Evolutionary conservation across 192 early-diverging fungal species (phyloP).

Genomic region (Umbelopsis sp.): DNA sequence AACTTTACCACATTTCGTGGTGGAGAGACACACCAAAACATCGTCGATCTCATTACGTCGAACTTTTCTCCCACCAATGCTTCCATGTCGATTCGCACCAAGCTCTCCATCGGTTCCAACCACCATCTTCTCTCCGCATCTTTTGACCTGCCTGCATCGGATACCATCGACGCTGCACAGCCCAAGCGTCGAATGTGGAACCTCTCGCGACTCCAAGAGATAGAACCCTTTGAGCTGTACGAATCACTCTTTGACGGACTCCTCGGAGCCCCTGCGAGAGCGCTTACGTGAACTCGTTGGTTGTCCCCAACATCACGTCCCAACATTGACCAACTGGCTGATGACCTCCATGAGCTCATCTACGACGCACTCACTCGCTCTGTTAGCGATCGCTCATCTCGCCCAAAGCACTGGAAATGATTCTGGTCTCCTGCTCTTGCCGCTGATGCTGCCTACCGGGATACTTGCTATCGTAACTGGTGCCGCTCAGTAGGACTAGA

Average conservation of each 20-base stretch:
- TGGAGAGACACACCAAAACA: neutral
- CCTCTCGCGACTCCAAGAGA: neutral
- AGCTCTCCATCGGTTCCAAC: neutral
- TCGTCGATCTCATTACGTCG: slow-evolving; percentile 21
- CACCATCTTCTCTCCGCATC: neutral
- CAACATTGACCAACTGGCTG: neutral
- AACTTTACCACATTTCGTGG: neutral
- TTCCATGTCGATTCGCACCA: neutral
- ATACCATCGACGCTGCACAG: neutral
- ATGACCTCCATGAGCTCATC: neutral
- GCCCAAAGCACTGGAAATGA: neutral
- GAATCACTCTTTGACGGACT: neutral
- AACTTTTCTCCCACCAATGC: neutral
- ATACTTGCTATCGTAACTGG: neutral
- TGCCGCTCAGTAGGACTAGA: neutral
- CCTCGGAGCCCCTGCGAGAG: neutral
- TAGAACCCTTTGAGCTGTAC: neutral
- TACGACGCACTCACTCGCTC: neutral
- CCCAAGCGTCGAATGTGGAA: neutral
- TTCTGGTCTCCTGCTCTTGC: neutral
- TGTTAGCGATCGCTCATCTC: neutral
- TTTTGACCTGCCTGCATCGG: neutral
- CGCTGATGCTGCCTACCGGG: neutral
- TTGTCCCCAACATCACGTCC: neutral
- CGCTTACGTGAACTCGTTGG: neutral